Base-by-base conservation (phyloP, 2,329 filamentous ascomycete genomes). In the Dichotomopilus funicola region DNA sequence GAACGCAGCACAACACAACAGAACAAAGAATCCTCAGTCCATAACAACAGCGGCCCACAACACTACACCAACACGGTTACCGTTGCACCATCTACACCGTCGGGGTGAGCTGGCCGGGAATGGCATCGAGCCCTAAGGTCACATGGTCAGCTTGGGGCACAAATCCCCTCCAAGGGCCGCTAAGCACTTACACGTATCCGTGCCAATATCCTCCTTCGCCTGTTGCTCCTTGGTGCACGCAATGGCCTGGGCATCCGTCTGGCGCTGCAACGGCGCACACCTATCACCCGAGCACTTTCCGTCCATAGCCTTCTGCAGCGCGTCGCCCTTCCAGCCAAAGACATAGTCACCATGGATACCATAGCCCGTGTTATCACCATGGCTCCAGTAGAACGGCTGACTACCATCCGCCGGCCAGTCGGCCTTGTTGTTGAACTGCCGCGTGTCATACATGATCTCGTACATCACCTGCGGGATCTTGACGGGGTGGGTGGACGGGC, bases 301-400 rank as follows among this genome's bases (percentile, higher is more conserved):
- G 55, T 71, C 69, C 68, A 71, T 71, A 43, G 68, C 68, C 46
- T 50, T 65, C 54, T 72, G 70, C 13, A 71, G 64, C 4, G 67
- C 55, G 51, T 71, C 66, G 53, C 66, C 68, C 57, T 71, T 66
- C 68, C 68, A 70, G 41, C 69, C 68, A 34, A 70, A 71, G 19
- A 70, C 61, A 60, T 74, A 74, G 55, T 75, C 72, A 35, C 65
- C 72, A 59, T 73, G 71, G 57, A 71, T 69, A 33, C 69, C 70
- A 38, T 66, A 68, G 35, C 72, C 72, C 1, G 71, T 73, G 53
- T 69, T 64, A 59, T 72, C 69, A 11, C 68, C 67, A 5, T 62
- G 67, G 53, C 59, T 65, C 46, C 69, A 63, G 53, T 65, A 65
- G 61, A 71, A 70, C 0, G 68, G 70, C 57, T 70, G 67, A 2